Percentiles rank a stretch among this genome's conserved stretches.
phyloP scores from a whole-genome alignment of 306 rosid species.

The Aeschynomene evenia region DNA sequence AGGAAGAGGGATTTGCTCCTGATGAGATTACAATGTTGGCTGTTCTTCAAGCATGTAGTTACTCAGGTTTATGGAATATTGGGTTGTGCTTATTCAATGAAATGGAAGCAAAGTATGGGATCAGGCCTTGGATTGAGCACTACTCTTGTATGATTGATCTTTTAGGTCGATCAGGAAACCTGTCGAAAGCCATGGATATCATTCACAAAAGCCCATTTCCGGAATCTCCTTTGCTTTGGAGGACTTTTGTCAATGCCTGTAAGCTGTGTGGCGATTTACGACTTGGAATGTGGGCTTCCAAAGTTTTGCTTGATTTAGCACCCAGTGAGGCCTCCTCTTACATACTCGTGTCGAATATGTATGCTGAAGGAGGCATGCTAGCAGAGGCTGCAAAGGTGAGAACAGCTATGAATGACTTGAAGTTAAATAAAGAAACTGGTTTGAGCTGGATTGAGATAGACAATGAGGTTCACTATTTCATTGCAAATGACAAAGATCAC shows the following conservation, averaged over 20 bases:
- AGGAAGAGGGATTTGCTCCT: slow-evolving; percentile 45
- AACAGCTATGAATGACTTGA: slow-evolving; percentile 52
- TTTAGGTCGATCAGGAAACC: slow-evolving; percentile 43
- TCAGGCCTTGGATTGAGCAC: slow-evolving; percentile 46
- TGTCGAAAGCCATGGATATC: slow-evolving; percentile 34
- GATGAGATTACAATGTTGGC: slow-evolving; percentile 48
- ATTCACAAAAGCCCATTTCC: slow-evolving; percentile 40
- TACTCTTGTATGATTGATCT: slow-evolving; percentile 46
- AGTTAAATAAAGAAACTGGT: slow-evolving; percentile 51
- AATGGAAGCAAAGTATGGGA: slow-evolving; percentile 44
- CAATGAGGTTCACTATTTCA: slow-evolving; percentile 49
- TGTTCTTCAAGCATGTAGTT: slow-evolving; percentile 56
- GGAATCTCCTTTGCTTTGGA: slow-evolving; percentile 52
- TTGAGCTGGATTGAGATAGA: slow-evolving; percentile 50
- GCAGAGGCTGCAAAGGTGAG: slow-evolving; percentile 56
- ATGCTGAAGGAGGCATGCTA: slow-evolving; percentile 45
- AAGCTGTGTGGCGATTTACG: slow-evolving; percentile 39
- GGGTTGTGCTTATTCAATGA: slow-evolving; percentile 50
- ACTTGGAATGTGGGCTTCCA: slow-evolving; percentile 45
- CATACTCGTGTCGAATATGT: slow-evolving; percentile 52
- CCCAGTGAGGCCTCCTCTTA: slow-evolving; percentile 51
- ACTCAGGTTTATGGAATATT: slow-evolving; percentile 46
- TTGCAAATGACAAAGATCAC: slow-evolving; percentile 48
- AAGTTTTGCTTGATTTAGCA: slow-evolving; percentile 48
- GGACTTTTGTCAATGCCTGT: slow-evolving; percentile 51